phyloP scores from a whole-genome alignment of 129 eudicot genomes.

The Arctium minus region DNA sequence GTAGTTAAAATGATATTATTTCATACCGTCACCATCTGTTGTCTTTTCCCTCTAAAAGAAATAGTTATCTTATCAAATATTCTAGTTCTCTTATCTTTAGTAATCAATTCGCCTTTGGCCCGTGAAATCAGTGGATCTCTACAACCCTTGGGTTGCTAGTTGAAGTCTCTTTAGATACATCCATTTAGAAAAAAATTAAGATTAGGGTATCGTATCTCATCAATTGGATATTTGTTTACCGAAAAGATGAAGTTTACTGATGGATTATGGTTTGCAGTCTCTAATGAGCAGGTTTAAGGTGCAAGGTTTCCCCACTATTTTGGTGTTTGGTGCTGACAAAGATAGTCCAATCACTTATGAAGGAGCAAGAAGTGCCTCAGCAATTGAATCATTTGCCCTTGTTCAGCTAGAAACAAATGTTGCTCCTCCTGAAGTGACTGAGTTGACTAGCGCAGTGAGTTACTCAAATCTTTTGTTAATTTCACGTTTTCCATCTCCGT shows the following conservation, averaged over 20 bases:
- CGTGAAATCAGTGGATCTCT: no score
- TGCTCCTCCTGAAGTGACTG: constrained; percentile 84
- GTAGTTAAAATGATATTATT: background rate
- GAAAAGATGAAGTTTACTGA: constrained; percentile 27
- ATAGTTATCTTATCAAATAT: no score
- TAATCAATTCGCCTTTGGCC: no score
- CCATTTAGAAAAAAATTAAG: background rate
- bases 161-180: background rate
- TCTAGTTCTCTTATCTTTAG: no score
- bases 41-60: background rate
- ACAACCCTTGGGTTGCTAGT: no score
- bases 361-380: constrained; percentile 88
- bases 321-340: constrained; percentile 96
- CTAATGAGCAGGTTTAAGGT: constrained; percentile 87
- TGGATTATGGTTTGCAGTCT: constrained; percentile 51
- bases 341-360: constrained; percentile 70
- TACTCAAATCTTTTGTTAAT: background rate
- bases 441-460: constrained; percentile 72
- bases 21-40: background rate
- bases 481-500: background rate
- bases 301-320: constrained; percentile 88
- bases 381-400: constrained; percentile 79
- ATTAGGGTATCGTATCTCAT: background rate
- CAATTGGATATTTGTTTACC: background rate
- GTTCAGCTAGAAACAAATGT: constrained; percentile 82